Percentiles rank a stretch among this genome's conserved stretches.
Conservation (phyloP, 2,329 filamentous ascomycete genomes). For the Pseudocercospora cruenta region DNA sequence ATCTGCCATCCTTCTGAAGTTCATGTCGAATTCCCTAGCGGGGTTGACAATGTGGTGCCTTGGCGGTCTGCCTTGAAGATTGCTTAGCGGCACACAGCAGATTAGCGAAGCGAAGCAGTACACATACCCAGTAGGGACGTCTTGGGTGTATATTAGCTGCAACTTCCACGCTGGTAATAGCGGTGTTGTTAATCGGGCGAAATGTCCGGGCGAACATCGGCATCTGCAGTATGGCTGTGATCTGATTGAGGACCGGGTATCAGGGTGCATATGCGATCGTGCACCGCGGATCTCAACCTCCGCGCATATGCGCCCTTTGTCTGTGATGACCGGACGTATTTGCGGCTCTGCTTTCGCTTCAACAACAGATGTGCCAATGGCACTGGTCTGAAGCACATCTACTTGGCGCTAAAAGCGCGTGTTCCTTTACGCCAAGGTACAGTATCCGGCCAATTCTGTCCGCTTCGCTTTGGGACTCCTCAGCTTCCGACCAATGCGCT, state of each 20-base stretch:
- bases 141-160: neutral
- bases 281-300: slow-evolving; percentile 2
- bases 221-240: neutral
- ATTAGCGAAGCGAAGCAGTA: slow-evolving; percentile 4
- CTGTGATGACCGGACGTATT: neutral
- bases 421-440: neutral
- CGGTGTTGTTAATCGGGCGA: neutral
- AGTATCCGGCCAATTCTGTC: neutral
- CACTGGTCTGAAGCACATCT: neutral
- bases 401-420: neutral
- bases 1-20: neutral
- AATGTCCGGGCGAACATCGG: neutral
- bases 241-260: neutral
- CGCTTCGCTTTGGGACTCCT: neutral
- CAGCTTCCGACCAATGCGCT: neutral
- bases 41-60: neutral
- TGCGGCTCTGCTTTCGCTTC: slow-evolving; percentile 1
- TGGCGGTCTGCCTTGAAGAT: neutral
- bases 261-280: slow-evolving; percentile 2
- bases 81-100: neutral
- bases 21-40: neutral
- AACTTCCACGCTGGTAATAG: neutral
- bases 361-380: neutral
- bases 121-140: neutral
- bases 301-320: neutral